phyloP scores from a whole-genome alignment of 768 basidiomycete species.

The Myochromella boudieri region DNA sequence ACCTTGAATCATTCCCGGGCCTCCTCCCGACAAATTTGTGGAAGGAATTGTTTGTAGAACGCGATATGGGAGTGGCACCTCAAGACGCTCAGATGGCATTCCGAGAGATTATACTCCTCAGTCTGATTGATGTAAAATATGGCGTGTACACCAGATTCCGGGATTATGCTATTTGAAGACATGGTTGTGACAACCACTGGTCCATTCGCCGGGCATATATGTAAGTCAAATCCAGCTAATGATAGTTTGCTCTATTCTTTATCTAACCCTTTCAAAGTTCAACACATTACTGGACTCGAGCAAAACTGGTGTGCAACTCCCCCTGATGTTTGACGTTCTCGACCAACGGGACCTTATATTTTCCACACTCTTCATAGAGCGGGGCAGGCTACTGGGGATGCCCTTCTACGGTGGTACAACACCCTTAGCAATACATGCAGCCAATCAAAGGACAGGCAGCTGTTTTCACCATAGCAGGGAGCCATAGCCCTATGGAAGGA shows the following conservation, averaged over 20 bases:
- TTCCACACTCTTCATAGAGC: slow-evolving; percentile 43
- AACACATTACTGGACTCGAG: slow-evolving; percentile 64
- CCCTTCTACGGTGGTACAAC: slow-evolving; percentile 37
- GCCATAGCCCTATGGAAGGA: slow-evolving; percentile 20
- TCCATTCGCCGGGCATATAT: slow-evolving; percentile 64
- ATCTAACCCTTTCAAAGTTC: slow-evolving; percentile 45
- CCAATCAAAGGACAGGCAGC: slow-evolving; percentile 24
- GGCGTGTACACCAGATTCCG: slow-evolving; percentile 66
- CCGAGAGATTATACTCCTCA: slow-evolving; percentile 45
- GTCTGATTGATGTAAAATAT: slow-evolving; percentile 49
- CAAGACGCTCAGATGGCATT: slow-evolving; percentile 38
- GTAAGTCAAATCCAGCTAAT: slow-evolving; percentile 36
- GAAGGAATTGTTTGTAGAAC: slow-evolving; percentile 36
- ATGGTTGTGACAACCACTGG: slow-evolving; percentile 45
- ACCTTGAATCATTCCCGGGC: slow-evolving; percentile 8
- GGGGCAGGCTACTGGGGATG: slow-evolving; percentile 35
- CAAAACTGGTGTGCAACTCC: slow-evolving; percentile 65
- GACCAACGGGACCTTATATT: slow-evolving; percentile 24
- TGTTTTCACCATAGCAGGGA: slow-evolving; percentile 36
- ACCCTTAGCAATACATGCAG: slow-evolving; percentile 4
- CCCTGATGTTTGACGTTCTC: slow-evolving; percentile 26
- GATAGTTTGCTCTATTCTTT: neutral
- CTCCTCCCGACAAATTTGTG: slow-evolving; percentile 41
- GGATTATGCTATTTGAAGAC: slow-evolving; percentile 48
- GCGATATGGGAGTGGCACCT: slow-evolving; percentile 20